Evolutionary conservation across 805 yeast species (phyloP).

Genomic region (Blastobotrys robertii): DNA sequence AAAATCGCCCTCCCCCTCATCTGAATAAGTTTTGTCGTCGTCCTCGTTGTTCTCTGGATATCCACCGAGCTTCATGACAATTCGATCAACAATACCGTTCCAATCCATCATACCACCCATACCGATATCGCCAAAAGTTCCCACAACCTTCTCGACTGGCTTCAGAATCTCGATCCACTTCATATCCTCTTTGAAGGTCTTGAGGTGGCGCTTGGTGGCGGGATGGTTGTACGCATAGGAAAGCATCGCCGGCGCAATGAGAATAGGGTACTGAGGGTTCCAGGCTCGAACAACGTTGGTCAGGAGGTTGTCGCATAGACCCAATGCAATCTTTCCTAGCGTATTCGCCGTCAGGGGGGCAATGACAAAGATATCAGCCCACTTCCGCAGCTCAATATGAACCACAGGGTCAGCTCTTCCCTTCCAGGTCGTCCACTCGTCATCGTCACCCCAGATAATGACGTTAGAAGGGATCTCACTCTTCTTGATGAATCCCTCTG

Average conservation of each 20-base stretch:
- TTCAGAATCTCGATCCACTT: slow-evolving; percentile 89
- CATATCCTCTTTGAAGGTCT: slow-evolving; percentile 76
- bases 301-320: slow-evolving; percentile 83
- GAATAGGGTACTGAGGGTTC: slow-evolving; percentile 84
- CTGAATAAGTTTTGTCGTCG: slow-evolving; percentile 27
- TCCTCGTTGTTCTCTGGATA: slow-evolving; percentile 48
- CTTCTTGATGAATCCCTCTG: slow-evolving; percentile 64
- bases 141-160: slow-evolving; percentile 90
- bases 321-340: slow-evolving; percentile 77
- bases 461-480: slow-evolving; percentile 56
- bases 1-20: slow-evolving; percentile 30
- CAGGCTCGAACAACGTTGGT: slow-evolving; percentile 91
- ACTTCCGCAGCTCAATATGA: slow-evolving; percentile 87
- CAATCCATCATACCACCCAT: slow-evolving; percentile 99
- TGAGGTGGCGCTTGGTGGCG: slow-evolving; percentile 74
- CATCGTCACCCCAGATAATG: slow-evolving; percentile 84
- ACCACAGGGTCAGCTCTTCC: slow-evolving; percentile 79
- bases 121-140: slow-evolving; percentile 94
- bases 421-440: slow-evolving; percentile 91
- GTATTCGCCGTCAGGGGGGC: slow-evolving; percentile 97
- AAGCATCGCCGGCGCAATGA: slow-evolving; percentile 94
- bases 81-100: slow-evolving; percentile 82
- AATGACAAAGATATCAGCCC: slow-evolving; percentile 90
- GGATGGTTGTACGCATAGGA: slow-evolving; percentile 85
- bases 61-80: slow-evolving; percentile 61